phyloP scores from a whole-genome alignment of 352 stramenopile species.

The Phytophthora europaea region DNA sequence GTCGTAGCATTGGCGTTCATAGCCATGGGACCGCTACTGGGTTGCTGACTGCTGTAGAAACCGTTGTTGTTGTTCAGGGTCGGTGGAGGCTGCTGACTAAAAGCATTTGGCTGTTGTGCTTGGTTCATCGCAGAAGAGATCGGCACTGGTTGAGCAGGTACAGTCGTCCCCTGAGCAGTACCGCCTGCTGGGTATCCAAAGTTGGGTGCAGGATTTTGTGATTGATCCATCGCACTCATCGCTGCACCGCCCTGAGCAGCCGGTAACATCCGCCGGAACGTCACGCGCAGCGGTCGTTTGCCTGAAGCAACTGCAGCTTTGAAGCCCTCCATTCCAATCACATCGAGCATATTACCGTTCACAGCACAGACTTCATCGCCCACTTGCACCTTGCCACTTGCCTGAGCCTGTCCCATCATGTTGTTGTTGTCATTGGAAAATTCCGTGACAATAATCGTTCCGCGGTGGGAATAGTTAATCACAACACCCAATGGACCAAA shows the following conservation, averaged over 20 bases:
- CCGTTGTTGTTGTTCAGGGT: slow-evolving; percentile 17
- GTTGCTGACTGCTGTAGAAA: slow-evolving; percentile 28
- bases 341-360: slow-evolving; percentile 69
- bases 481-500: slow-evolving; percentile 81
- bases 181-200: slow-evolving; percentile 18
- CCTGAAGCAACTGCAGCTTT: slow-evolving; percentile 70
- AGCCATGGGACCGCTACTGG: slow-evolving; percentile 23
- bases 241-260: background rate
- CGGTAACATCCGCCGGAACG: slow-evolving; percentile 59
- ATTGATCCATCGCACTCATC: slow-evolving; percentile 8
- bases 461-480: slow-evolving; percentile 83
- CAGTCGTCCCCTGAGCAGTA: slow-evolving; percentile 7
- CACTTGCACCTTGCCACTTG: slow-evolving; percentile 74
- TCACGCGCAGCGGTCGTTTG: slow-evolving; percentile 76
- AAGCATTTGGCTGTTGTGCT: slow-evolving; percentile 29
- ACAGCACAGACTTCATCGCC: slow-evolving; percentile 86
- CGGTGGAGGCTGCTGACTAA: slow-evolving; percentile 20
- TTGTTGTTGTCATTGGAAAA: slow-evolving; percentile 80
- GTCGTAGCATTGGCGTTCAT: slow-evolving; percentile 12
- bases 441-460: slow-evolving; percentile 83
- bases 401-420: slow-evolving; percentile 77
- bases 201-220: slow-evolving; percentile 9
- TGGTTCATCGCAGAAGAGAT: slow-evolving; percentile 28
- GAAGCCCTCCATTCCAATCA: slow-evolving; percentile 87
- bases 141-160: slow-evolving; percentile 11